Percentiles rank a stretch among this genome's conserved stretches.
These are phyloP conservation scores for Spiromastix sp. DNA, from an alignment of 2,329 filamentous ascomycete species.

Conservation along the genomic window DNA sequence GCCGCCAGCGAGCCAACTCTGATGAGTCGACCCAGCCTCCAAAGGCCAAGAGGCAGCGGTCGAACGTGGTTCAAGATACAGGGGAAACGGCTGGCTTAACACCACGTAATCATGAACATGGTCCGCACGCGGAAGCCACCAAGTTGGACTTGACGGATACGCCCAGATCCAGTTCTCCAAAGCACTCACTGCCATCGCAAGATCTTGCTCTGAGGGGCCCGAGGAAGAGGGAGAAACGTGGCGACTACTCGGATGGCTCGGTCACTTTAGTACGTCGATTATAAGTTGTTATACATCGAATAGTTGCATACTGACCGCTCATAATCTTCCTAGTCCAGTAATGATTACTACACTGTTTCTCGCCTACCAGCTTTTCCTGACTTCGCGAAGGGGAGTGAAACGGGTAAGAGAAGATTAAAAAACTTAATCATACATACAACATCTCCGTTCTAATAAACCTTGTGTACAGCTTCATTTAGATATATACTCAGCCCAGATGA, in stretches of 20 bases:
- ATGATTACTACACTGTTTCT: constrained; percentile 73
- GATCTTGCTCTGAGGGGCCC: constrained; percentile 27
- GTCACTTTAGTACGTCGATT: constrained; percentile 27
- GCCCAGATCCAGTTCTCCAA: not conserved
- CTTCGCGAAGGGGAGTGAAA: constrained; percentile 55
- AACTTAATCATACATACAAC: constrained; percentile 4
- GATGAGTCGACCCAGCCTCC: constrained; percentile 37
- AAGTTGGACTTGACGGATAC: too few relatives aligned
- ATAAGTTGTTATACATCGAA: too few relatives aligned
- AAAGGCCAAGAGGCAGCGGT: constrained; percentile 37
- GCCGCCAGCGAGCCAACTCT: constrained; percentile 31
- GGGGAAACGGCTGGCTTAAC: constrained; percentile 15
- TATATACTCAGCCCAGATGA: constrained; percentile 54
- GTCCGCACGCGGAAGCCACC: not conserved
- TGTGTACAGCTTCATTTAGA: constrained; percentile 48
- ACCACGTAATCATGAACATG: constrained; percentile 6
- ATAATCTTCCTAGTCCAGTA: constrained; percentile 55
- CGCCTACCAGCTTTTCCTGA: constrained; percentile 76
- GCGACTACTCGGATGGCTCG: constrained; percentile 21
- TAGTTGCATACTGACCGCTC: constrained; percentile 8
- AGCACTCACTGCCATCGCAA: constrained; percentile 6
- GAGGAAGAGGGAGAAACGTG: constrained; percentile 27
- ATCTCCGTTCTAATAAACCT: constrained; percentile 2
- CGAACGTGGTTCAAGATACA: constrained; percentile 29
- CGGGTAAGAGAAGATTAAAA: constrained; percentile 36